Evolutionary conservation across 2,329 filamentous ascomycete genomes (phyloP).

Genomic region (Microsporum ferrugineum): DNA sequence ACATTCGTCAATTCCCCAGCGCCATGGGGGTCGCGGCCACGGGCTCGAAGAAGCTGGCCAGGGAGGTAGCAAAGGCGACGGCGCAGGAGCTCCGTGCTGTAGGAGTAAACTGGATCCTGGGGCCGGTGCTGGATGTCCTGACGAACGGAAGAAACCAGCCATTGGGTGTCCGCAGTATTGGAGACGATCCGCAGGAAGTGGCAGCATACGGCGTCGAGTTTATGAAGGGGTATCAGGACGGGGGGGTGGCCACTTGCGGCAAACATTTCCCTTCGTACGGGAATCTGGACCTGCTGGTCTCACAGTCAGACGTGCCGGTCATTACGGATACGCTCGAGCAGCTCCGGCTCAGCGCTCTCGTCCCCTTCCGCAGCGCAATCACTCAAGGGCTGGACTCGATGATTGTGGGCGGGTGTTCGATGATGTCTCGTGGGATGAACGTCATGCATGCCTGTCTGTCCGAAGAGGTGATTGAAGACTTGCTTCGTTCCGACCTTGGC

Average conservation of each 20-base stretch:
- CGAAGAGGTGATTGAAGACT: constrained; percentile 81
- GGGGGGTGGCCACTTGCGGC: constrained; percentile 75
- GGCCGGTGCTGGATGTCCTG: constrained; percentile 83
- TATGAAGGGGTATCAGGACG: constrained; percentile 86
- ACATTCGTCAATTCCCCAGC: constrained; percentile 91
- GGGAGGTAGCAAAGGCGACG: constrained; percentile 83
- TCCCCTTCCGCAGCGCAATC: constrained; percentile 86
- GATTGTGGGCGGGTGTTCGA: constrained; percentile 90
- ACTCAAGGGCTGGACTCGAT: constrained; percentile 78
- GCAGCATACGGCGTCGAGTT: constrained; percentile 84
- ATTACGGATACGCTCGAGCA: constrained; percentile 93
- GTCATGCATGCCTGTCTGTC: constrained; percentile 92
- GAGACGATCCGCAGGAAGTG: constrained; percentile 90
- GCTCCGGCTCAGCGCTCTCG: constrained; percentile 76
- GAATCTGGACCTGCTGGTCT: constrained; percentile 85
- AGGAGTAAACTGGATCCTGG: constrained; percentile 90
- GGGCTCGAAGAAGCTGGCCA: constrained; percentile 71
- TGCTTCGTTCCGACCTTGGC: constrained; percentile 75
- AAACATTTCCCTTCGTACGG: constrained; percentile 97
- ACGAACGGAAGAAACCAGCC: constrained; percentile 89
- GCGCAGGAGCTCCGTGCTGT: constrained; percentile 85
- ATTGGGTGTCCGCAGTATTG: constrained; percentile 74
- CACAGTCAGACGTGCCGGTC: constrained; percentile 81
- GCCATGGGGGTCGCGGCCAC: constrained; percentile 95
- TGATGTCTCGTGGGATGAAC: constrained; percentile 82